phyloP scores from a whole-genome alignment of 2,329 filamentous ascomycete genomes.

The Drechslerella coelobrocha region DNA sequence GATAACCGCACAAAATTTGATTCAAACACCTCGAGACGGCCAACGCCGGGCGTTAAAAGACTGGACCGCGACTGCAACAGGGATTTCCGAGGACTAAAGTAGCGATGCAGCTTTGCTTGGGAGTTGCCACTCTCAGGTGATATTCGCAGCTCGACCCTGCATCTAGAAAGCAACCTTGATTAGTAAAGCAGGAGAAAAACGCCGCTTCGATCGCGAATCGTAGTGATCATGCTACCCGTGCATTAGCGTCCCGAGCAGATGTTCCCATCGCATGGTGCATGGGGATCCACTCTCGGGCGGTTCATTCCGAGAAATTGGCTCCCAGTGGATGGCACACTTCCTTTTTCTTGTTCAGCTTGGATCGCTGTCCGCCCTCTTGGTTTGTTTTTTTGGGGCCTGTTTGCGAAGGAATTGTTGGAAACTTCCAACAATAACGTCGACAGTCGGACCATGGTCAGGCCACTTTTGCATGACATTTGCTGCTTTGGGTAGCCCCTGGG shows the following conservation, averaged over 20 bases:
- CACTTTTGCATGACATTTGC: slow-evolving; percentile 47
- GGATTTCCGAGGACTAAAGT: slow-evolving; percentile 1
- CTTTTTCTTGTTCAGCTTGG: too few relatives aligned
- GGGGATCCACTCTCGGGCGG: slow-evolving; percentile 35
- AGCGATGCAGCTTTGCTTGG: too few relatives aligned
- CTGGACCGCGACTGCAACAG: not conserved
- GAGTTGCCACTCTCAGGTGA: slow-evolving; percentile 32
- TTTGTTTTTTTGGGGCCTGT: slow-evolving; percentile 39
- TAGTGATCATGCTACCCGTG: slow-evolving; percentile 49
- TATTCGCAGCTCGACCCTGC: slow-evolving; percentile 39
- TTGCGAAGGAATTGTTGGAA: slow-evolving; percentile 10
- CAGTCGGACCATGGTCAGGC: slow-evolving; percentile 51
- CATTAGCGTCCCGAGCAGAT: slow-evolving; percentile 47
- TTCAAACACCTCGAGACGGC: slow-evolving; percentile 14
- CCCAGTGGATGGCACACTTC: slow-evolving; percentile 4
- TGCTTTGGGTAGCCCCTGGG: slow-evolving; percentile 43
- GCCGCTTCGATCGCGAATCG: slow-evolving; percentile 44
- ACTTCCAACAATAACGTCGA: slow-evolving; percentile 3
- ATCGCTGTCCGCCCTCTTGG: too few relatives aligned
- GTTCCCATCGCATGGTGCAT: slow-evolving; percentile 7
- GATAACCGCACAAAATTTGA: slow-evolving; percentile 27
- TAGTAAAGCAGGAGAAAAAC: slow-evolving; percentile 19
- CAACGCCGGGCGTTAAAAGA: slow-evolving; percentile 26
- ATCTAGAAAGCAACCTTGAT: slow-evolving; percentile 10
- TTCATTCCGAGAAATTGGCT: slow-evolving; percentile 36